Evolutionary conservation across 179 eudicot species (phyloP).

Genomic region (Amaranthus tricolor): DNA sequence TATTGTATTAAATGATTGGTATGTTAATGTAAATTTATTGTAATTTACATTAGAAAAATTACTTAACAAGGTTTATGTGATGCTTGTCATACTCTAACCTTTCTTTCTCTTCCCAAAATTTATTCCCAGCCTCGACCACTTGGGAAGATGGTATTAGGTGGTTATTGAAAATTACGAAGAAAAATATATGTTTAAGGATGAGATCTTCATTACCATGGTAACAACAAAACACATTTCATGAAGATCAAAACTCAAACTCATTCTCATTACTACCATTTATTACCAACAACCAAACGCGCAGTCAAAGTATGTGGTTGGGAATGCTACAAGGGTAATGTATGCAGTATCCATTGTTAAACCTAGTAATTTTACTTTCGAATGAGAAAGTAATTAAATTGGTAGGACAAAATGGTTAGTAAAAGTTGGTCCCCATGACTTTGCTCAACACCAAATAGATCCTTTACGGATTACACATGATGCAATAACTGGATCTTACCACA

Average conservation of each 20-base stretch:
- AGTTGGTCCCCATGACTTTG: neutral
- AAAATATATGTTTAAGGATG: too few species aligned
- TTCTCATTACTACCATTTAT: too few species aligned
- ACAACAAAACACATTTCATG: too few species aligned
- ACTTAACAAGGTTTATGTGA: neutral
- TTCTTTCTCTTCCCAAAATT: too few species aligned
- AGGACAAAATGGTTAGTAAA: neutral
- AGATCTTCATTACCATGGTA: too few species aligned
- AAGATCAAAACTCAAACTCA: too few species aligned
- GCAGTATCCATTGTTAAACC: neutral
- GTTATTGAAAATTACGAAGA: too few species aligned
- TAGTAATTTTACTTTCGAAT: neutral
- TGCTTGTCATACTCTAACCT: neutral
- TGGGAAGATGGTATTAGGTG: too few species aligned
- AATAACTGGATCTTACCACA: constrained; percentile 62
- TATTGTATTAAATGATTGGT: neutral
- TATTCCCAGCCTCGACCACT: too few species aligned
- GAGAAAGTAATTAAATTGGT: neutral
- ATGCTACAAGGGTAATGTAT: neutral
- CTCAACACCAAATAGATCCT: neutral
- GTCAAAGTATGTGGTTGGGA: neutral
- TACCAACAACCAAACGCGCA: too few species aligned
- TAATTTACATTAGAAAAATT: neutral
- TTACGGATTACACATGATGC: neutral
- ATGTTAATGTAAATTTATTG: too few species aligned